Evolutionary conservation across 805 yeast genomes (phyloP).

Genomic region (Blastobotrys chiropterorum): DNA sequence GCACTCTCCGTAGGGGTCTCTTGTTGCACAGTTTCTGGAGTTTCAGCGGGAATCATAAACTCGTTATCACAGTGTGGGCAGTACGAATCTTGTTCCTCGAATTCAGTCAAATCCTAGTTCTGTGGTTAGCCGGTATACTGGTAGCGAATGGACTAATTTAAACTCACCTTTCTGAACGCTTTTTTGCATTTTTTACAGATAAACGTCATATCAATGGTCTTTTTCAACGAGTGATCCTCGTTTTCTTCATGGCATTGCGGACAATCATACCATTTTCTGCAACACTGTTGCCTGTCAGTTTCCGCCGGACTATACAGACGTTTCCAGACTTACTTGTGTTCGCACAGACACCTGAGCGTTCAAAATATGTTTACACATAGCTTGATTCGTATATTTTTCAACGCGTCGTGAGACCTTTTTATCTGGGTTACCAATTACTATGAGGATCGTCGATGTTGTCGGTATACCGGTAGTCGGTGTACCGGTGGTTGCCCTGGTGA

Average conservation of each 20-base stretch:
- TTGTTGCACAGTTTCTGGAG: conserved; percentile 7
- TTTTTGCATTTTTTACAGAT: conserved; percentile 30
- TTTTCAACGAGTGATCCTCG: conserved; percentile 27
- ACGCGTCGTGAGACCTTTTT: background rate
- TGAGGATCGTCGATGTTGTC: background rate
- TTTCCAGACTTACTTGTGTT: conserved; percentile 21
- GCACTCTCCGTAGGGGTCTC: conserved; percentile 11
- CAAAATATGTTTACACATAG: conserved; percentile 28
- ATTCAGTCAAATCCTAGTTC: conserved; percentile 25
- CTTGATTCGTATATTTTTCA: background rate
- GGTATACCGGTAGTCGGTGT: background rate
- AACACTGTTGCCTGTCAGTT: conserved; percentile 19
- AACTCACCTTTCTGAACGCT: conserved; percentile 28
- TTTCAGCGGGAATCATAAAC: conserved; percentile 25
- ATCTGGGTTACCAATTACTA: conserved; percentile 7
- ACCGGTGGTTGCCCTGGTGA: too few species aligned
- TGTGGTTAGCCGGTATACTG: background rate
- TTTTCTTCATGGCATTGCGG: conserved; percentile 28
- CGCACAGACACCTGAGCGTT: conserved; percentile 33
- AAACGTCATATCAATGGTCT: conserved; percentile 28
- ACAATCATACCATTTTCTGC: conserved; percentile 32
- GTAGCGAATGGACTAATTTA: background rate
- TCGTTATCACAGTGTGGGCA: conserved; percentile 32
- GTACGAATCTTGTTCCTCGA: conserved; percentile 31
- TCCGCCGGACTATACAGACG: background rate